These are phyloP conservation scores for Candida awuae DNA, from an alignment of 805 yeast species.

Conservation along the genomic window DNA sequence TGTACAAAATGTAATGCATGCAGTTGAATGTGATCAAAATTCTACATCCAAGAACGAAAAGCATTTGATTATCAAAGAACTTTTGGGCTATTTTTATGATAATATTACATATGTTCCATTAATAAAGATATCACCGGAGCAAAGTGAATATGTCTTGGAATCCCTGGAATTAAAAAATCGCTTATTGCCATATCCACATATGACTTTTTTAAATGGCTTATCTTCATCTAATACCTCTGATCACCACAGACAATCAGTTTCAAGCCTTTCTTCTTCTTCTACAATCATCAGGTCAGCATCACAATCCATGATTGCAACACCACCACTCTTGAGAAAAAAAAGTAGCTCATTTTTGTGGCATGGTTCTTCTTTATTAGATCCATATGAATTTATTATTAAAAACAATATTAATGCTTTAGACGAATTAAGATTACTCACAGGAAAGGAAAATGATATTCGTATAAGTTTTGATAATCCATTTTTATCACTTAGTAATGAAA, in stretches of 20 bases:
- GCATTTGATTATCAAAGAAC: conserved; percentile 32
- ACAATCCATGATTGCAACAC: conserved; percentile 1
- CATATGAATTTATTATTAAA: conserved; percentile 30
- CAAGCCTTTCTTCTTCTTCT: conserved; percentile 5
- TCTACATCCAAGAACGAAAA: conserved; percentile 10
- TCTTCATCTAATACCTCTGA: neutral
- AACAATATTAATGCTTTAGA: conserved; percentile 19
- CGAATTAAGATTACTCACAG: neutral
- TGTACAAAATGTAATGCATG: conserved; percentile 31
- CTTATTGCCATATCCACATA: conserved; percentile 25
- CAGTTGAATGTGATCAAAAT: conserved; percentile 19
- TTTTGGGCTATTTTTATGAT: conserved; percentile 53
- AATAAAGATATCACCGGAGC: conserved; percentile 30
- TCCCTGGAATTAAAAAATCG: conserved; percentile 13
- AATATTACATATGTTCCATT: conserved; percentile 58
- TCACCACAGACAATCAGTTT: conserved; percentile 7
- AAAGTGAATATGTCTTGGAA: conserved; percentile 16
- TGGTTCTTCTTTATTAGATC: conserved; percentile 23
- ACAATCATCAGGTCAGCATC: conserved; percentile 1
- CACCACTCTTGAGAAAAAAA: conserved; percentile 17
- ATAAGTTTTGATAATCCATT: conserved; percentile 20
- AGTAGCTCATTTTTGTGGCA: conserved; percentile 28
- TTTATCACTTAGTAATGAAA: conserved; percentile 6
- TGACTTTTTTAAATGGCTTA: conserved; percentile 13
- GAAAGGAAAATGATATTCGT: conserved; percentile 12